These are phyloP conservation scores for Pulveroboletus sp. DNA, from an alignment of 768 basidiomycete genomes.

Conservation along the genomic window DNA sequence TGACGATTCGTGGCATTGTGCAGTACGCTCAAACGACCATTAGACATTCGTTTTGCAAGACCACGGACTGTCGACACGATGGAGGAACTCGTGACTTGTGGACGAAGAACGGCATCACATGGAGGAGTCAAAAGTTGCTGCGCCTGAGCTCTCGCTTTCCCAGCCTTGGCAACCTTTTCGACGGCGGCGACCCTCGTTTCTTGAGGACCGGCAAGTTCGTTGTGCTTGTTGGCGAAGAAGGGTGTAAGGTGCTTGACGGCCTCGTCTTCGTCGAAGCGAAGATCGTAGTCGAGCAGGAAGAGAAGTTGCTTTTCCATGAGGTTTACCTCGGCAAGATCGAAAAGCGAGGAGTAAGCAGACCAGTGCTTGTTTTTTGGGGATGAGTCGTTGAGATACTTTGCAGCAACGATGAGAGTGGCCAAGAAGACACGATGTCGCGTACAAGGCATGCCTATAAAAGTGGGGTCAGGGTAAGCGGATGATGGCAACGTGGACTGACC, in stretches of 20 bases:
- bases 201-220: slow-evolving; percentile 23
- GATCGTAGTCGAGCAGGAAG: slow-evolving; percentile 86
- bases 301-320: slow-evolving; percentile 98
- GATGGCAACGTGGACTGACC: slow-evolving; percentile 44
- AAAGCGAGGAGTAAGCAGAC: slow-evolving; percentile 72
- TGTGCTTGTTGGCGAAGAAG: slow-evolving; percentile 43
- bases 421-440: slow-evolving; percentile 95
- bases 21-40: slow-evolving; percentile 33
- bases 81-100: slow-evolving; percentile 28
- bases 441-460: slow-evolving; percentile 63
- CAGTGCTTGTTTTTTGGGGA: slow-evolving; percentile 95
- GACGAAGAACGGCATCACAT: slow-evolving; percentile 29
- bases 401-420: slow-evolving; percentile 90
- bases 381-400: slow-evolving; percentile 97
- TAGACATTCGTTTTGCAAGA: slow-evolving; percentile 54
- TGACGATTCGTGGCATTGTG: slow-evolving; percentile 16
- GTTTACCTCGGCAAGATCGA: slow-evolving; percentile 79
- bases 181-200: slow-evolving; percentile 51
- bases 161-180: slow-evolving; percentile 49
- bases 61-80: slow-evolving; percentile 54
- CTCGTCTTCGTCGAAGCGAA: slow-evolving; percentile 84
- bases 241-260: slow-evolving; percentile 67
- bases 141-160: slow-evolving; percentile 49
- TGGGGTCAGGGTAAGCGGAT: slow-evolving; percentile 6
- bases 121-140: slow-evolving; percentile 42